Evolutionary conservation across 1,284 basidiomycete genomes (phyloP).

Genomic region (Sanghuangporus baumii): DNA sequence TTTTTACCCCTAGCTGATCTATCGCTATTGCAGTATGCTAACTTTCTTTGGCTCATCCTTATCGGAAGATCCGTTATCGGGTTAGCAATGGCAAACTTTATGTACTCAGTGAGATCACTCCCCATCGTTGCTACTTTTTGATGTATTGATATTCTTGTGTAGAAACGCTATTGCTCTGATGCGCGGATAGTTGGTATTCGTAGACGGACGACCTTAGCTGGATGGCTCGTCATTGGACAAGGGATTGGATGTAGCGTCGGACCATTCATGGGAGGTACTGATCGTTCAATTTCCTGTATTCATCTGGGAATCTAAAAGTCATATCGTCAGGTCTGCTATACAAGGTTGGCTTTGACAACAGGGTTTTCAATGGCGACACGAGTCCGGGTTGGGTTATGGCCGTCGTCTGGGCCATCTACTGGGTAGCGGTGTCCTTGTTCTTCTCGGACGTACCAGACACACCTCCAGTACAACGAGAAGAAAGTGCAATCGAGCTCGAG

Average conservation of each 20-base stretch:
- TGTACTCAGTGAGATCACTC: constrained; percentile 30
- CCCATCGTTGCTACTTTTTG: background rate
- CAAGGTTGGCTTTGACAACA: constrained; percentile 46
- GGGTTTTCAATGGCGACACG: constrained; percentile 56
- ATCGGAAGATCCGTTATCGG: constrained; percentile 45
- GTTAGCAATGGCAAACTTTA: constrained; percentile 41
- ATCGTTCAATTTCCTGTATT: background rate
- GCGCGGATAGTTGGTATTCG: constrained; percentile 60
- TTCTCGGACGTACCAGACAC: constrained; percentile 45
- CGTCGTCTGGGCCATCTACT: constrained; percentile 46
- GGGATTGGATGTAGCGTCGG: constrained; percentile 59
- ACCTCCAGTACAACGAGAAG: background rate
- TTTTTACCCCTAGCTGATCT: constrained; percentile 33
- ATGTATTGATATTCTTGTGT: background rate
- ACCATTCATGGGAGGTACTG: constrained; percentile 47
- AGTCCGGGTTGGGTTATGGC: constrained; percentile 67
- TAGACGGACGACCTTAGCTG: constrained; percentile 55
- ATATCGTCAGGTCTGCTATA: constrained; percentile 42
- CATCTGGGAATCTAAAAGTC: background rate
- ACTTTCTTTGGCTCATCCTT: constrained; percentile 45
- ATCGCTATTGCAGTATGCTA: constrained; percentile 36
- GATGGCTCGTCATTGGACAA: constrained; percentile 60
- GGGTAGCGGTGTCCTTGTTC: constrained; percentile 31
- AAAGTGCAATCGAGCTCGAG: background rate
- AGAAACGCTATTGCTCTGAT: constrained; percentile 60